Base-by-base conservation (phyloP, 306 rosid species). In the Hippophae tibetana region DNA sequence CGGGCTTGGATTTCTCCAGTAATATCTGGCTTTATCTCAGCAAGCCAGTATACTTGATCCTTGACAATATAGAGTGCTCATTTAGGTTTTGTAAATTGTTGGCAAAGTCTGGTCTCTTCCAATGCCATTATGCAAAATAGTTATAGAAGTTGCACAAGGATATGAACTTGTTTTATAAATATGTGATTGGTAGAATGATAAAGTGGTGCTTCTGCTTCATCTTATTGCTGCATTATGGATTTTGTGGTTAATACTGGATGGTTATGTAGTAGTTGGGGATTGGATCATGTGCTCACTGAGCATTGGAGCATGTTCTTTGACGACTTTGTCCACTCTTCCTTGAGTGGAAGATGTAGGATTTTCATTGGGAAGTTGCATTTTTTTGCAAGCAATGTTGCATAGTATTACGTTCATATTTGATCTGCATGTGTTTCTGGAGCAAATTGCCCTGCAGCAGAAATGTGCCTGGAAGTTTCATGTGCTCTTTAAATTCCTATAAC, bases 401-500 rank as follows among this genome's bases (percentile, higher is more conserved):
- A 67, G 76, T 67, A 79, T 74, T 78, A 70, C 76, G 80, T 81
- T 79, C 65, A 64, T 72, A 64, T 76, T 69, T 78, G 73, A 74
- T 70, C 77, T 74, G 65, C 72, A 77, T 82, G 56, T 58, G 69
- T 72, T 65, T 80, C 76, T 73, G 96, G 90, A 84, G 88, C 84
- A 66, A 71, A 76, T 64, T 78, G 81, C 80, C 86, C 67, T 74
- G 80, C 92, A 72, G 87, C 87, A 61, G 76, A 84, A 67, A 84
- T 82, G 62, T 77, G 77, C 77, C 80, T 76, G 72, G 96, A 85
- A 77, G 85, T 86, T 64, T 86, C 89, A 74, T 85, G 78, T 70
- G 65, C 81, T 78, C 78, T 75, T 77, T 92, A 78, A 76, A 81
- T 92, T 84, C 70, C 70, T 78, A 58, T 71, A 77, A 74, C 78